Evolutionary conservation across 139 green algal species (phyloP), one percentile per base, ranked within the genome.

Genomic region (Coelastrella sp.): DNA sequence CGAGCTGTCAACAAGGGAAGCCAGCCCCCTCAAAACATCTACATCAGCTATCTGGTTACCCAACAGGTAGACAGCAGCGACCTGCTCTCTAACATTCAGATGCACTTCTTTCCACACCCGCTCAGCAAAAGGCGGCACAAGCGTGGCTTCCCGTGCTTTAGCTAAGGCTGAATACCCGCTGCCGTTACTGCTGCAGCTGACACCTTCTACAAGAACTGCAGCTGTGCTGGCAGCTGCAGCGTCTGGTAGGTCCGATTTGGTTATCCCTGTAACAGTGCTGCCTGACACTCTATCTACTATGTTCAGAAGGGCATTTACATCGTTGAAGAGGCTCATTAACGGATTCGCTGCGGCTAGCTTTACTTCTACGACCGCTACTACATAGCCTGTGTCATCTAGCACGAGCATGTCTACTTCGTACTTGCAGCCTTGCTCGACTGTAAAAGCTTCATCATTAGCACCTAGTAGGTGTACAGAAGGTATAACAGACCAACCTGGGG

Each of bases 371-470:
- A 90, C 71, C 0, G 85, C 85, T 19, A 90, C 85, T n/a, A 73
- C 85, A 2, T 60, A 14, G 3, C 85, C 85, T 65, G 20, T 20
- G 11, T 83, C 85, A 57, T 90, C 85, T 23, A 90, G 17, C 57
- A 90, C 59, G 7, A 90, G 73, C 73, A 90, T 90, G 58, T 90
- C 85, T 47, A 77, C 85, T 20, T 90, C 85, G 80, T 75, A 83
- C 85, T 90, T 90, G 73, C 73, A 90, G 23, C 73, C 85, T 23
- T 83, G 56, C 20, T 80, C 54, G 3, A 84, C 73, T 13, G 14
- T 5, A 61, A 90, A 84, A 5, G 16, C 22, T 59, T 76, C 20
- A 68, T 58, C 85, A 56, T 90, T 73, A 0, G 17, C 85, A 19
- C 73, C 85, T 22, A 90, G 22, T 73, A 90, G 58, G 59, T 90